Conservation (phyloP, 2,329 filamentous ascomycete genomes). For the Aureobasidium pullulans region DNA sequence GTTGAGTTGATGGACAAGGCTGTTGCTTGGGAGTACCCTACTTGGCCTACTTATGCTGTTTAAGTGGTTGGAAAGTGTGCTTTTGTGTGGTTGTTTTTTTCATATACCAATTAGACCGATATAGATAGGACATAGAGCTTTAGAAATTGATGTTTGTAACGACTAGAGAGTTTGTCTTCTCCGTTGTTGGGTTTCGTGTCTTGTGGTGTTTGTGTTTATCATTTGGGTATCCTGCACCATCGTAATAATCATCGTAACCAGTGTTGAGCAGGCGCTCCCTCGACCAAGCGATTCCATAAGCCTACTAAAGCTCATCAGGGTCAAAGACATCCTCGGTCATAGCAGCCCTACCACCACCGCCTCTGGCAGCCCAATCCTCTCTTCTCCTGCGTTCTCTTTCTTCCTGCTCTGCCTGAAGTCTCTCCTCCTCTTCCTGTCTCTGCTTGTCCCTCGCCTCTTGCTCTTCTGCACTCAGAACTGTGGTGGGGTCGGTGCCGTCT, state of each 20-base stretch:
- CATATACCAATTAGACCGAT: not conserved
- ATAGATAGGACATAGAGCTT: too few species aligned
- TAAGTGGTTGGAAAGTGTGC: not conserved
- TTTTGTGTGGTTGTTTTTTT: not conserved
- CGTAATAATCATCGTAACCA: too few species aligned
- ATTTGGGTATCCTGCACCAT: too few species aligned
- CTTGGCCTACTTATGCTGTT: conserved; percentile 2
- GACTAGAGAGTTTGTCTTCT: too few species aligned
- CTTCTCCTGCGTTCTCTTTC: conserved; percentile 14
- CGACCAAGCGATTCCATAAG: not conserved
- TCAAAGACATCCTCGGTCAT: conserved; percentile 26
- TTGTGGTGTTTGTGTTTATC: too few species aligned
- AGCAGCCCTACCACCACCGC: conserved; percentile 12
- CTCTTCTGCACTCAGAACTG: conserved; percentile 38
- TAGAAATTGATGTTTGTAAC: too few species aligned
- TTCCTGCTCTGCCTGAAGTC: conserved; percentile 25
- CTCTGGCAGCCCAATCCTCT: conserved; percentile 17
- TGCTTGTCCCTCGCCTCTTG: conserved; percentile 28
- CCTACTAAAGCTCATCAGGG: conserved; percentile 24
- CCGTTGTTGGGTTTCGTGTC: too few species aligned
- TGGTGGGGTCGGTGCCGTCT: conserved; percentile 52
- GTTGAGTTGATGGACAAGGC: not conserved
- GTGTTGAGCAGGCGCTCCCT: not conserved
- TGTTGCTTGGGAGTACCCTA: conserved; percentile 7
- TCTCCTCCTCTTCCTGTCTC: conserved; percentile 32